Conservation (phyloP, 352 stramenopile genomes). For the Plasmopara halstedii region DNA sequence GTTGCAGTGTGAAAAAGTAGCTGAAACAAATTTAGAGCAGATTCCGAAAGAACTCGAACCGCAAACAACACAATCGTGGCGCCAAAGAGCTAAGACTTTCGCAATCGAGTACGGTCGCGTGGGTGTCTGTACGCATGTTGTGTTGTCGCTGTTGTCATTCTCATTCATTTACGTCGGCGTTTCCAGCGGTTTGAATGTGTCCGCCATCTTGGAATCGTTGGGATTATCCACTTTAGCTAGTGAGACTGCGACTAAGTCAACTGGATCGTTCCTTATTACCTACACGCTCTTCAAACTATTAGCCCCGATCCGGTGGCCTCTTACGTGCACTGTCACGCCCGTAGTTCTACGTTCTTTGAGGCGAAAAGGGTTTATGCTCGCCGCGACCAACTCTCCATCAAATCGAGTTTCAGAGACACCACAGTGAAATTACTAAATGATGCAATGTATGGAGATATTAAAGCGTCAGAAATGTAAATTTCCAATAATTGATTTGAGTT, state of each 20-base stretch:
- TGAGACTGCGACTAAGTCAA: constrained; percentile 46
- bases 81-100: constrained; percentile 71
- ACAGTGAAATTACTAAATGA: constrained; percentile 9
- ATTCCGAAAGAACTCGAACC: not conserved
- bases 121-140: constrained; percentile 65
- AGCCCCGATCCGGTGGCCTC: constrained; percentile 64
- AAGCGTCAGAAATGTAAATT: too few species aligned
- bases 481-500: too few species aligned
- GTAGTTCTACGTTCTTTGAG: constrained; percentile 67
- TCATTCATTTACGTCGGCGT: constrained; percentile 68
- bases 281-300: constrained; percentile 81
- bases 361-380: constrained; percentile 66
- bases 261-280: constrained; percentile 68
- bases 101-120: constrained; percentile 75
- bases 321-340: constrained; percentile 74
- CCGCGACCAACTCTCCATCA: constrained; percentile 18
- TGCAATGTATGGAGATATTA: not conserved
- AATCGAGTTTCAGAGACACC: constrained; percentile 6
- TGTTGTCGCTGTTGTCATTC: constrained; percentile 67
- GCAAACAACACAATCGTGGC: constrained; percentile 31
- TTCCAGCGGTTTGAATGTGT: constrained; percentile 64
- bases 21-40: constrained; percentile 20
- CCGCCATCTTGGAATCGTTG: constrained; percentile 34
- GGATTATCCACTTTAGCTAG: constrained; percentile 35
- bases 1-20: constrained; percentile 2